Evolutionary conservation across 257 asterid species (phyloP).

Genomic region (Agastache rugosa): DNA sequence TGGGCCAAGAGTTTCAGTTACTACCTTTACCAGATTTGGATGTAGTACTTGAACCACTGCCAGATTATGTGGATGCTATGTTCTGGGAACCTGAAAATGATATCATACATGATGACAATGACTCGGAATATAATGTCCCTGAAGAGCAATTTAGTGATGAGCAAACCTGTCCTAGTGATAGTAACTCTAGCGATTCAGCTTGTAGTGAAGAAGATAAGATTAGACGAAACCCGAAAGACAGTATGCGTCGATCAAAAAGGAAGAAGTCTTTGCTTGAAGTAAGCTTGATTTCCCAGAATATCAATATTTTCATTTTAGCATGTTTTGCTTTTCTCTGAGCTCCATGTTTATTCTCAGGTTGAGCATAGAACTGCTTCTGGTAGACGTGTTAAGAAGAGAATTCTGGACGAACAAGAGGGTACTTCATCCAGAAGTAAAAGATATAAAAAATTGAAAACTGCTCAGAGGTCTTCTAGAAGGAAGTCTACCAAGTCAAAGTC

Average conservation of each 20-base stretch:
- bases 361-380: slow-evolving; percentile 58
- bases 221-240: slow-evolving; percentile 54
- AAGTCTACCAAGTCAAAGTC: slow-evolving; percentile 61
- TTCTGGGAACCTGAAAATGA: slow-evolving; percentile 96
- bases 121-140: slow-evolving; percentile 79
- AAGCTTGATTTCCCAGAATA: slow-evolving; percentile 44
- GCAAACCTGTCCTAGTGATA: slow-evolving; percentile 55
- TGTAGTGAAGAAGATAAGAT: slow-evolving; percentile 62
- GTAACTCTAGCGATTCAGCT: slow-evolving; percentile 65
- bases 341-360: slow-evolving; percentile 57
- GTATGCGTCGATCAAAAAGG: slow-evolving; percentile 73
- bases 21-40: slow-evolving; percentile 90
- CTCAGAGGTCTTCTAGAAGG: slow-evolving; percentile 53
- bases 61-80: slow-evolving; percentile 82
- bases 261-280: slow-evolving; percentile 73
- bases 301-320: slow-evolving; percentile 18
- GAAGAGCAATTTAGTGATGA: slow-evolving; percentile 75
- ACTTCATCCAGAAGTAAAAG: slow-evolving; percentile 66
- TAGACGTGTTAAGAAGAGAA: slow-evolving; percentile 68
- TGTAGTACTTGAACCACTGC: slow-evolving; percentile 74
- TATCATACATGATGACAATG: slow-evolving; percentile 81
- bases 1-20: slow-evolving; percentile 78
- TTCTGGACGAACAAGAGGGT: slow-evolving; percentile 57
- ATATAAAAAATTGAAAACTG: slow-evolving; percentile 53
- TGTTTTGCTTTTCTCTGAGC: slow-evolving; percentile 43